phyloP scores from a whole-genome alignment of 768 basidiomycete genomes.

The Leccinum subtestaceum region DNA sequence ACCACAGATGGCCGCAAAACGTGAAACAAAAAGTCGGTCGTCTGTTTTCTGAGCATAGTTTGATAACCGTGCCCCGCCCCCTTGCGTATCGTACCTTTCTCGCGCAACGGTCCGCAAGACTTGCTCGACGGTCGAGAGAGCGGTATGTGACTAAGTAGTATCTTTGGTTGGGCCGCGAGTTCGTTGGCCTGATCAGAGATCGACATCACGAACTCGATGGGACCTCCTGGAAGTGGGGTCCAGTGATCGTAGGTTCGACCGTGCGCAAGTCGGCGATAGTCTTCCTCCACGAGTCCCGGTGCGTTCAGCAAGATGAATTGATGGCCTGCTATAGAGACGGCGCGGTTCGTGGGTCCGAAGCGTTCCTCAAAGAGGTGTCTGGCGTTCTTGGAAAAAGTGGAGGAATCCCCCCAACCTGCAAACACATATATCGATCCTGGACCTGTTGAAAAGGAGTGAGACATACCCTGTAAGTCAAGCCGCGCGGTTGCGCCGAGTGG shows the following conservation, averaged over 20 bases:
- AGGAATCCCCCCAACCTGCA: constrained; percentile 31
- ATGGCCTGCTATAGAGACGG: constrained; percentile 63
- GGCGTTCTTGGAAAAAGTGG: constrained; percentile 49
- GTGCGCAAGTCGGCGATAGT: constrained; percentile 59
- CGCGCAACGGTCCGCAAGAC: constrained; percentile 74
- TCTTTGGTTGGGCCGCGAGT: constrained; percentile 27
- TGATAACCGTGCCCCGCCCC: constrained; percentile 82
- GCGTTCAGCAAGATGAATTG: constrained; percentile 72
- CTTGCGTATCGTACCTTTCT: constrained; percentile 65
- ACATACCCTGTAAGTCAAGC: too few relatives aligned
- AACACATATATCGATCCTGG: too few relatives aligned
- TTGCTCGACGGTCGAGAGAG: constrained; percentile 72
- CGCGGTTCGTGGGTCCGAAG: constrained; percentile 70
- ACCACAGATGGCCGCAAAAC: constrained; percentile 62
- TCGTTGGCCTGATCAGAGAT: constrained; percentile 33
- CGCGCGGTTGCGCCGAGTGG: too few relatives aligned
- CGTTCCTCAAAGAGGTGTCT: constrained; percentile 54
- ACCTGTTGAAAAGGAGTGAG: too few relatives aligned
- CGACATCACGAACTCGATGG: constrained; percentile 59
- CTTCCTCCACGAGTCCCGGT: constrained; percentile 80
- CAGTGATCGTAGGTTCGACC: constrained; percentile 53
- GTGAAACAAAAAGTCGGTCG: constrained; percentile 68
- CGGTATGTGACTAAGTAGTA: constrained; percentile 86
- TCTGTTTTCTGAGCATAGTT: constrained; percentile 77
- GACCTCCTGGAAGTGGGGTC: constrained; percentile 50